Base-by-base conservation (phyloP, 306 rosid species). In the Ammopiptanthus mongolicus region DNA sequence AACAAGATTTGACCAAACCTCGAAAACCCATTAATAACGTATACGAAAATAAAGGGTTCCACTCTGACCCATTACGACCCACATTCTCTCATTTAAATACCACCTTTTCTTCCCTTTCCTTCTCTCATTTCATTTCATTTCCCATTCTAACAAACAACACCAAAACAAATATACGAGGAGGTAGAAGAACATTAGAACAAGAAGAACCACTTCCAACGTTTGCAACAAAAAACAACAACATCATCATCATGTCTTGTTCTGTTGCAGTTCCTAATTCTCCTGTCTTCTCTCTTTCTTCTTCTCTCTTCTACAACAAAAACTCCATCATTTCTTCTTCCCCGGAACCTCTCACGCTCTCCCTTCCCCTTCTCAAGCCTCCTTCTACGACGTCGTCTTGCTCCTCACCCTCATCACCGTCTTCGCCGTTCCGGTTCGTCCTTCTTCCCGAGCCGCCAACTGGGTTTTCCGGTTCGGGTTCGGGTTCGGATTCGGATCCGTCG, bases 201-300 rank as follows among this genome's bases (percentile, higher is more conserved):
- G 52, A 53, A 41, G 23, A 15, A 71, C 58, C 69, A 18, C 29
- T 64, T 65, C 72, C 51, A 51, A 57, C 69, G 70, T 72, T 60
- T 68, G 64, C 28, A 25, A 29, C 33, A 29, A 29, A 39, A 79
- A 3, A 6, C n/a, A 15, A 12, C n/a, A 0, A n/a, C 76, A 92
- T 92, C 15, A 17, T 4, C 9, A 0, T 8, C 76, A 92, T 92
- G 98, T 88, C 92, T 67, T 86, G 95, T 81, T 89, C 96, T 60
- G 85, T 90, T 34, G 92, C 94, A 1, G 83, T 92, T 61, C 81
- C 86, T 1, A 92, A 78, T 29, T 92, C 98, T 8, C 96, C 94
- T 73, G 91, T 88, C 13, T 92, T 90, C 69, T 92, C 98, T 4
- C 91, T 91, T 0, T 82, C 96, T 0, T 78, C 93, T 0, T 84